Evolutionary conservation across 2,329 filamentous ascomycete genomes (phyloP), one percentile per base, ranked within the genome.

Genomic region (Septoria petroselini): DNA sequence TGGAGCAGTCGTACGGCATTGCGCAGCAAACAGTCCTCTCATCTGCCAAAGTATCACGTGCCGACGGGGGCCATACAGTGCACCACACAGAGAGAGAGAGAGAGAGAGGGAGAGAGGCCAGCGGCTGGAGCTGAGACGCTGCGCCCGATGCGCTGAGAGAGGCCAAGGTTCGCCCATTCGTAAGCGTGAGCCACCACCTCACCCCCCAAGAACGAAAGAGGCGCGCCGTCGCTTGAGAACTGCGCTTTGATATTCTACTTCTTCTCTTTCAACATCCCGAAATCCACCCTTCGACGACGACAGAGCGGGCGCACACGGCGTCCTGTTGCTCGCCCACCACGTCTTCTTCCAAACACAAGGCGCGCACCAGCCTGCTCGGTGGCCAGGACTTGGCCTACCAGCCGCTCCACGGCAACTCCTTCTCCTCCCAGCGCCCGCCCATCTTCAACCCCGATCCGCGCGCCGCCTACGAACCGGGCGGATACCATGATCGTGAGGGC

Each of bases 311-410:
- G 58, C 60, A 53, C 37, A 43, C 48, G 48, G 60, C 61, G 60
- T 57, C 60, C 55, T 48, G 47, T 34, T 50, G 53, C 55, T 46
- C 33, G 33, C 59, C 62, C 61, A 62, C 49, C 62, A 65, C 60
- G 58, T 63, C 63, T 59, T 63, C 63, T 59, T 59, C 63, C 73
- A 74, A 73, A 61, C 76, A 80, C 72, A 73, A 76, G 65, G 74
- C 76, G 48, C 74, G 77, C 63, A 68, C 76, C 65, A 82, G 78
- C 72, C 77, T 83, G 64, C 72, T 83, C 60, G 79, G 78, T 71
- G 76, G 76, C 60, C 52, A 54, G 35, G 58, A 65, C 35, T 54
- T 57, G 19, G 46, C 60, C 33, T 69, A 68, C 55, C 75, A 77
- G 61, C 73, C 72, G 43, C 73, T 77, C 41, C 74, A 78, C 62